A percentile compares a stretch with the other conserved stretches of the same genome.
Evolutionary conservation across 108 stramenopile genomes (phyloP).

Genomic region (Asterionellopsis glacialis): DNA sequence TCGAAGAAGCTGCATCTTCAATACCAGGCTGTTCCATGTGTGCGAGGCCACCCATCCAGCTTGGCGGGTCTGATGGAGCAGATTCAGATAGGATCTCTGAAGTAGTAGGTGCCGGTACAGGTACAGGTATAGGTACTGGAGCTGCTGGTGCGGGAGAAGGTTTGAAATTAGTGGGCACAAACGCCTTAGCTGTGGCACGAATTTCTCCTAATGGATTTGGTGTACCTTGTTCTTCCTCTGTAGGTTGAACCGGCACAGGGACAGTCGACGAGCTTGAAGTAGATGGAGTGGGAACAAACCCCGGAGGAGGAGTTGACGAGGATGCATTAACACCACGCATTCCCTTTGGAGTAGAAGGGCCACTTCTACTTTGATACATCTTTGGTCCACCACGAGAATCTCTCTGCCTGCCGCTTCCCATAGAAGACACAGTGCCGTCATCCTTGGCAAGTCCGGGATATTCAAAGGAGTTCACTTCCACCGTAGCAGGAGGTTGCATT

Average conservation of each 20-base stretch:
- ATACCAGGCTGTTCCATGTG: too few relatives aligned
- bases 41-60: too few relatives aligned
- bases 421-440: conserved; percentile 5
- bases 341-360: too few relatives aligned
- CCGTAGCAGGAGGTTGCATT: too few relatives aligned
- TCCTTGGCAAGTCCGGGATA: background rate
- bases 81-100: too few relatives aligned
- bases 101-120: too few relatives aligned
- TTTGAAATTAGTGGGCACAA: conserved; percentile 53
- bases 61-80: too few relatives aligned
- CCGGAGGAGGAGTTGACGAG: conserved; percentile 1
- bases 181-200: conserved; percentile 70
- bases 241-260: background rate
- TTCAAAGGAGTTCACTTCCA: too few relatives aligned
- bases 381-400: too few relatives aligned
- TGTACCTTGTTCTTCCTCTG: background rate
- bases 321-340: conserved; percentile 6
- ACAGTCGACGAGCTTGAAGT: conserved; percentile 5
- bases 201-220: conserved; percentile 56
- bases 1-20: too few relatives aligned
- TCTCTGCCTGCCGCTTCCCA: conserved; percentile 1
- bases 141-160: background rate
- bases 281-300: conserved; percentile 12
- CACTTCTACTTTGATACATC: too few relatives aligned
- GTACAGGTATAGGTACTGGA: too few relatives aligned